Conservation (phyloP, 495 filamentous ascomycete species). For the Thermochaetoides thermophila region DNA sequence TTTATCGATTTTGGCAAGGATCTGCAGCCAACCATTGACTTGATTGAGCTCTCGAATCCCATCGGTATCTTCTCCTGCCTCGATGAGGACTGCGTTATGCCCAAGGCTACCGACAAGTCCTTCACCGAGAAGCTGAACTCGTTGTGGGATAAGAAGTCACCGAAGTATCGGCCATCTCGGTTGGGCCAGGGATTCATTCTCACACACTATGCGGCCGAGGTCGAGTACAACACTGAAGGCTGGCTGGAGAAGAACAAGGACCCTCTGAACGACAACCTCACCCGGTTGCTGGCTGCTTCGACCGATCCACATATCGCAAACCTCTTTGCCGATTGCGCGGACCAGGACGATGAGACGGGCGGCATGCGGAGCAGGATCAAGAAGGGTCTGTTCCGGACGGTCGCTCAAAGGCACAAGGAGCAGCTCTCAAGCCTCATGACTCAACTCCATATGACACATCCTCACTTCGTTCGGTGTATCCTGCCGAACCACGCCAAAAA, state of each 20-base stretch:
- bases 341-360: conserved; percentile 49
- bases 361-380: conserved; percentile 73
- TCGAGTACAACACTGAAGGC: conserved; percentile 87
- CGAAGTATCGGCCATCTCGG: conserved; percentile 80
- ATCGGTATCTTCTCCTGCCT: conserved; percentile 98
- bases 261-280: conserved; percentile 92
- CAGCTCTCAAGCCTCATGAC: conserved; percentile 88
- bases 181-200: conserved; percentile 87
- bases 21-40: conserved; percentile 91
- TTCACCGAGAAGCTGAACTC: conserved; percentile 97
- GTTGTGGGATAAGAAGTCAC: conserved; percentile 89
- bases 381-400: conserved; percentile 93
- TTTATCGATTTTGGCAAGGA: conserved; percentile 99
- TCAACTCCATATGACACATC: conserved; percentile 91
- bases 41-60: conserved; percentile 91
- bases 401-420: conserved; percentile 95
- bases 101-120: conserved; percentile 89
- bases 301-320: conserved; percentile 67
- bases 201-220: conserved; percentile 97
- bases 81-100: conserved; percentile 98
- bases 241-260: conserved; percentile 99
- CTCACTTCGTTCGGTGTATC: conserved; percentile 96
- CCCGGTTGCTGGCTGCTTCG: conserved; percentile 70
- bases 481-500: conserved; percentile 96
- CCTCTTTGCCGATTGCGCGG: conserved; percentile 78